Evolutionary conservation across 164 flowering plant genomes (phyloP), one percentile per base, ranked within the genome.

Genomic region (Vitis cinerea): DNA sequence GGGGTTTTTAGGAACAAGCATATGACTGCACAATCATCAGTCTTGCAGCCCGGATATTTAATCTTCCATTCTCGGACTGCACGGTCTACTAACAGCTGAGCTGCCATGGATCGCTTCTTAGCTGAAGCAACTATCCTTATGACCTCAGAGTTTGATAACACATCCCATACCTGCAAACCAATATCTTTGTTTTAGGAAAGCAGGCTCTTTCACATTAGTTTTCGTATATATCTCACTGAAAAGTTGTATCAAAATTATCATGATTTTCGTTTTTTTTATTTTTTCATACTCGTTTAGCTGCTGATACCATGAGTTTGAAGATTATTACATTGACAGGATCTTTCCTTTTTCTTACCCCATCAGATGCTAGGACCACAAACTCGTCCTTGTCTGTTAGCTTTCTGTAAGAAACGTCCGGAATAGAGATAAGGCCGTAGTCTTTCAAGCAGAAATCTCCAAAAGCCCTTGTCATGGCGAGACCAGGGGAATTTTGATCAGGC

Each of bases 381-480:
- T 94, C 93, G 70, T 94, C 98, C 1, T 71, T 67, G 4, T 63
- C 69, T 0, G 85, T 88, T 1, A 94, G 77, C 68, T 77, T 88
- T 73, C 88, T 81, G 58, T 85, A 83, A 19, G 76, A 83, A 48
- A 94, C 69, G 61, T 86, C 77, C 15, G 98, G 98, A 10, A 65
- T 64, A n/a, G 92, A 85, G 47, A 87, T 87, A 59, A 92, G 82
- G 27, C 97, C 97, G 51, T 71, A 86, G 64, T 88, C 90, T 78
- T 92, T 94, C 10, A 94, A 74, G 82, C 98, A 94, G 74, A 90
- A 90, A 72, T 92, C 97, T 30, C 97, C 97, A 52, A 94, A 90
- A 60, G 98, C 94, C 69, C 97, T 79, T 7, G 98, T 80, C 97
- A 92, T 92, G 12, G 98, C 98, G 1, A 94, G 88, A 49, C 97